Conservation (phyloP, 768 basidiomycete genomes). For the Calocybe cyanea region DNA sequence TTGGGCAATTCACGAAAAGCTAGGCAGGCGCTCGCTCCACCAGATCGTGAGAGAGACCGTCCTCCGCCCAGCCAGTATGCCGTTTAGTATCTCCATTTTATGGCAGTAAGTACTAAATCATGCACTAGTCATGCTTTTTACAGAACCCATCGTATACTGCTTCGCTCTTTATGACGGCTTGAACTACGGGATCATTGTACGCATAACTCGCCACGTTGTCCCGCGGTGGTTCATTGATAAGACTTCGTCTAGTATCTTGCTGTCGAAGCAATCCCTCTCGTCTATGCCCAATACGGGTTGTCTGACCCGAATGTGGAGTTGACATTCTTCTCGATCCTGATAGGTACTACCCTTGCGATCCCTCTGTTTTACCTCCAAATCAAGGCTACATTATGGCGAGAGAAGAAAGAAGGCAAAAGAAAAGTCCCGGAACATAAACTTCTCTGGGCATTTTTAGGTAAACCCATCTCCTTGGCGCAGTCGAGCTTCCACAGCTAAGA, state of each 20-base stretch:
- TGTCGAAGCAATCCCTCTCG: constrained; percentile 18
- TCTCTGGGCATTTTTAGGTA: constrained; percentile 18
- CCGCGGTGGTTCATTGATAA: background rate
- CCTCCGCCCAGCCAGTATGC: constrained; percentile 18
- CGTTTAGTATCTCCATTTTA: background rate
- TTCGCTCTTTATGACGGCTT: constrained; percentile 20
- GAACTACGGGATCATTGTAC: constrained; percentile 20
- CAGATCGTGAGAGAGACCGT: constrained; percentile 17
- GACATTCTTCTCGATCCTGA: constrained; percentile 15
- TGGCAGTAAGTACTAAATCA: background rate
- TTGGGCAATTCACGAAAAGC: constrained; percentile 18
- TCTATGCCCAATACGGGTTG: constrained; percentile 17
- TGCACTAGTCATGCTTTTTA: constrained; percentile 18
- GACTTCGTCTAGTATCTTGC: constrained; percentile 16
- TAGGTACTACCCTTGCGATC: constrained; percentile 16
- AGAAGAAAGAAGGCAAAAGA: constrained; percentile 14
- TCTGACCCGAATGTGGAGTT: constrained; percentile 14
- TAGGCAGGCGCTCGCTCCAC: constrained; percentile 13
- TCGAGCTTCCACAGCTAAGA: no score
- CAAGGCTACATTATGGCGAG: constrained; percentile 17
- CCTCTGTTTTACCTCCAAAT: constrained; percentile 18
- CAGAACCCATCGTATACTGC: constrained; percentile 22
- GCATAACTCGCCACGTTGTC: background rate
- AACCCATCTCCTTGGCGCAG: background rate
- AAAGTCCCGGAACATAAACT: constrained; percentile 20